Conservation (phyloP, 108 stramenopile genomes). For the Cyclotella kingstonii region DNA sequence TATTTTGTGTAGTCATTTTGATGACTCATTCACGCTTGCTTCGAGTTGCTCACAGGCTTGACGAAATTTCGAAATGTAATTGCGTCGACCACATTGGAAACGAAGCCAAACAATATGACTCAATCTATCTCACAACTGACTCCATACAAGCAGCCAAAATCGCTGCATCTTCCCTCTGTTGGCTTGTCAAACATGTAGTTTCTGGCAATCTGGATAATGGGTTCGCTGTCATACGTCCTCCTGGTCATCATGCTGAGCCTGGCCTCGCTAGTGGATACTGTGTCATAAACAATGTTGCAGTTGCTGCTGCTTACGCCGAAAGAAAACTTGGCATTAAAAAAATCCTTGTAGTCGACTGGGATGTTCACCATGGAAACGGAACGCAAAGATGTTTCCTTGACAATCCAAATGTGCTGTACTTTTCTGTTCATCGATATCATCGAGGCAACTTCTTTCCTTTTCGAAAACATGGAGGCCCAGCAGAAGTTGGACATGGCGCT, state of each 20-base stretch:
- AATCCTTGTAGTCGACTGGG: conserved; percentile 59
- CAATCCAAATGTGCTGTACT: conserved; percentile 63
- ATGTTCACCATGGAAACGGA: conserved; percentile 50
- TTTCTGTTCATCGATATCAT: conserved; percentile 73
- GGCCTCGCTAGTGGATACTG: conserved; percentile 76
- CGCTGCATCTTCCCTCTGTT: conserved; percentile 52
- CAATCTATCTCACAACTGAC: conserved; percentile 52
- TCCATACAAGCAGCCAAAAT: conserved; percentile 40
- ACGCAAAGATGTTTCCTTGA: conserved; percentile 60
- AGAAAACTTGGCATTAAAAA: conserved; percentile 35
- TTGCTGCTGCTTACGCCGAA: conserved; percentile 68
- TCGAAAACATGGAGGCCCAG: conserved; percentile 38
- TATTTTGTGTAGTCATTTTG: neutral
- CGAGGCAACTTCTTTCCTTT: conserved; percentile 62
- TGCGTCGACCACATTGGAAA: conserved; percentile 38
- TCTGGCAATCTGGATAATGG: conserved; percentile 41
- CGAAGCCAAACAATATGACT: conserved; percentile 59
- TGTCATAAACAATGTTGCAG: conserved; percentile 84
- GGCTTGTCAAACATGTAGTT: conserved; percentile 41
- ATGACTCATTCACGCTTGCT: neutral
- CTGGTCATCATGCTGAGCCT: conserved; percentile 86
- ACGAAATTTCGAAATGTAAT: conserved; percentile 30
- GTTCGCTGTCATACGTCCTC: conserved; percentile 79
- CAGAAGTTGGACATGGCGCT: conserved; percentile 38
- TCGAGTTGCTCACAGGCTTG: conserved; percentile 14